Percentiles rank a stretch among this genome's conserved stretches.
Evolutionary conservation across 164 flowering plant species (phyloP).

Genomic region (Magnolia officinalis): DNA sequence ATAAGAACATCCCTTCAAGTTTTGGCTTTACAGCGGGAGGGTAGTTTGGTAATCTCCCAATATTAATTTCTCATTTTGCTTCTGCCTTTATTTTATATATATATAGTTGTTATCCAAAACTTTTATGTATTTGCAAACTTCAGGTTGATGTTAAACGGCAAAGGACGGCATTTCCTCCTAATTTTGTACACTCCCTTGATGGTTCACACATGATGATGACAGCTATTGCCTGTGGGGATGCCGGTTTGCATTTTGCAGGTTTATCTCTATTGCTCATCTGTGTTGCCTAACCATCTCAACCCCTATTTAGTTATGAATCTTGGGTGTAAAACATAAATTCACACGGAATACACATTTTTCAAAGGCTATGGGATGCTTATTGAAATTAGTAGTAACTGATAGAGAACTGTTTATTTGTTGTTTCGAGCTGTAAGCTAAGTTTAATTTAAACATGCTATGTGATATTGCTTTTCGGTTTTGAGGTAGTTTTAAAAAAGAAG

Average conservation of each 20-base stretch:
- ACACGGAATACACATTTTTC: neutral
- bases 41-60: slow-evolving; percentile 35
- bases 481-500: too few relatives aligned
- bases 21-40: slow-evolving; percentile 71
- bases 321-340: neutral
- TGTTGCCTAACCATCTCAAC: neutral
- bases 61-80: neutral
- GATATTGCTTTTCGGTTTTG: too few relatives aligned
- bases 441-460: too few relatives aligned
- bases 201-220: slow-evolving; percentile 99
- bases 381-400: neutral
- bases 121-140: neutral
- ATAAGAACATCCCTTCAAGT: slow-evolving; percentile 90
- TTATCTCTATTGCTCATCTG: slow-evolving; percentile 7
- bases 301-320: neutral
- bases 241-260: slow-evolving; percentile 94
- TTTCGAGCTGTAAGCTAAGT: neutral
- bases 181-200: slow-evolving; percentile 93
- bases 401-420: neutral
- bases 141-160: slow-evolving; percentile 77
- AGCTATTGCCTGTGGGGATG: slow-evolving; percentile 81
- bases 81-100: neutral
- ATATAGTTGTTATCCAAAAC: neutral
- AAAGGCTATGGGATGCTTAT: neutral
- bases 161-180: slow-evolving; percentile 94